These are phyloP conservation scores for Colletotrichum gloeosporioides DNA, from an alignment of 2,329 filamentous ascomycete genomes.

Conservation along the genomic window DNA sequence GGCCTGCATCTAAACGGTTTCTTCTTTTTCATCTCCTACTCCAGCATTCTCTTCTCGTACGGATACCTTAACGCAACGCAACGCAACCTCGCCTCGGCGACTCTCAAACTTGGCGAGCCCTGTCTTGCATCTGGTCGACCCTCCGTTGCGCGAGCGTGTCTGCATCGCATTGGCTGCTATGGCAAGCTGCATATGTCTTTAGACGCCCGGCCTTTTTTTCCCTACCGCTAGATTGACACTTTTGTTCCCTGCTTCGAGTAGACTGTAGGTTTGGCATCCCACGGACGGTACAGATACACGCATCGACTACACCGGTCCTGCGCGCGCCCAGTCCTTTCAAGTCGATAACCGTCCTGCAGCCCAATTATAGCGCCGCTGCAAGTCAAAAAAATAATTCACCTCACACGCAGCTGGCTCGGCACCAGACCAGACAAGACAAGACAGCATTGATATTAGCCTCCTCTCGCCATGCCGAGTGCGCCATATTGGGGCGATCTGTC, in stretches of 20 bases:
- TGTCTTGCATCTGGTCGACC: conserved; percentile 9
- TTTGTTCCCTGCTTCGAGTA: conserved; percentile 10
- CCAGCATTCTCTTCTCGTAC: neutral
- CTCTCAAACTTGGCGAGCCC: neutral
- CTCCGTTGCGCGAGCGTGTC: conserved; percentile 39
- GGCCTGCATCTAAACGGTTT: neutral
- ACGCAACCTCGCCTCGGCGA: conserved; percentile 3
- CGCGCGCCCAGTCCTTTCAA: neutral
- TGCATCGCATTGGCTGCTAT: conserved; percentile 49
- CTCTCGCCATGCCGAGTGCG: conserved; percentile 27
- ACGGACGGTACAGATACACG: conserved; percentile 5
- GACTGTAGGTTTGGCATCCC: neutral
- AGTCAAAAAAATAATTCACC: neutral
- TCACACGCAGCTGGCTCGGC: neutral
- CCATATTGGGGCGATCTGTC: conserved; percentile 59
- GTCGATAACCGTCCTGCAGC: conserved; percentile 12
- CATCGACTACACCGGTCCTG: conserved; percentile 1
- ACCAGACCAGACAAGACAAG: conserved; percentile 28
- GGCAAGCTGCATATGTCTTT: conserved; percentile 24
- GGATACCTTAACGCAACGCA: neutral
- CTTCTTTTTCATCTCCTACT: neutral
- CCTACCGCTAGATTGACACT: conserved; percentile 12
- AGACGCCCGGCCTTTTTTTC: conserved; percentile 19
- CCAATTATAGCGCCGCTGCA: conserved; percentile 11
- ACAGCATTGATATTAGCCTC: conserved; percentile 20